phyloP scores from a whole-genome alignment of 768 basidiomycete genomes.

The Russula brevipes region DNA sequence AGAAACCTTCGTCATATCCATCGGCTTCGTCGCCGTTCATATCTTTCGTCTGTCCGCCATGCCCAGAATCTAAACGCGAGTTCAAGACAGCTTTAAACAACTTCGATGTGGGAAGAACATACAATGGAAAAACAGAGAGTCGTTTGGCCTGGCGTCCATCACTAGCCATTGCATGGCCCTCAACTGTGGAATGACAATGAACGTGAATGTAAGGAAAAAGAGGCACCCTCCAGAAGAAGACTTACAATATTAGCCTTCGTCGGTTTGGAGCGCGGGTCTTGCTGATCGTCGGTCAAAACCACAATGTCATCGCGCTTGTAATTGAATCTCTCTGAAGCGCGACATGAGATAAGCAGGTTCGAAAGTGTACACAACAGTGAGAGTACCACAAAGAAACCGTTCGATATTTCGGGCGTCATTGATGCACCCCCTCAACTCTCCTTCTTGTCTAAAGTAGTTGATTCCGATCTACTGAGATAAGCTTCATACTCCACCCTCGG shows the following conservation, averaged over 20 bases:
- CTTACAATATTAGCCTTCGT: slow-evolving; percentile 50
- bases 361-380: neutral
- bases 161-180: slow-evolving; percentile 58
- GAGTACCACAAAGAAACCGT: slow-evolving; percentile 41
- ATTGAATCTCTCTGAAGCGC: slow-evolving; percentile 36
- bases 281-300: slow-evolving; percentile 49
- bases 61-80: slow-evolving; percentile 66
- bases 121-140: slow-evolving; percentile 53
- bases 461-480: slow-evolving; percentile 45
- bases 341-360: neutral
- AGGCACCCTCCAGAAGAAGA: neutral
- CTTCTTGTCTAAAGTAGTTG: slow-evolving; percentile 43
- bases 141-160: slow-evolving; percentile 46
- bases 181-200: slow-evolving; percentile 29
- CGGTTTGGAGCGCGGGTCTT: slow-evolving; percentile 42
- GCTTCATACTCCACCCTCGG: neutral
- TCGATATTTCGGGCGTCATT: slow-evolving; percentile 54
- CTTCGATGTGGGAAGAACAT: slow-evolving; percentile 8
- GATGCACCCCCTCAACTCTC: slow-evolving; percentile 49
- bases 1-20: slow-evolving; percentile 69
- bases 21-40: slow-evolving; percentile 71
- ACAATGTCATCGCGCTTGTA: slow-evolving; percentile 55
- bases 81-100: neutral
- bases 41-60: slow-evolving; percentile 89
- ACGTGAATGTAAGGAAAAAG: neutral